These are phyloP conservation scores for Jaltomata sinuosa DNA, from an alignment of 257 asterid genomes.

Conservation along the genomic window DNA sequence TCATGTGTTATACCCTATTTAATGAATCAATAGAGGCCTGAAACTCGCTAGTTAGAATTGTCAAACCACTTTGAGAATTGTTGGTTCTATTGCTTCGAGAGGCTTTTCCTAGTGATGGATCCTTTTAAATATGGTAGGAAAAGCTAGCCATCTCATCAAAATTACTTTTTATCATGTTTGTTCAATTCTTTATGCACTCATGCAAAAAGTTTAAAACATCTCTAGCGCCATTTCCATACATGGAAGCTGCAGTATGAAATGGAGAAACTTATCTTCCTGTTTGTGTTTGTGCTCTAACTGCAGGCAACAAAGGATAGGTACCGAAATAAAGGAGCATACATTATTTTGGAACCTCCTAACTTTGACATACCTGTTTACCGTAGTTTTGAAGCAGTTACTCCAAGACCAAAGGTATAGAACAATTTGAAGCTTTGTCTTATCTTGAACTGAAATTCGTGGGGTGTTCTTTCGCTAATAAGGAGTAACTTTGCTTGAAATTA, in stretches of 20 bases:
- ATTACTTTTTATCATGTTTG: not conserved
- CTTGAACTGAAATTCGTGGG: not conserved
- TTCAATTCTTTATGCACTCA: not conserved
- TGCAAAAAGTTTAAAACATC: not conserved
- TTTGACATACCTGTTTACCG: constrained; percentile 62
- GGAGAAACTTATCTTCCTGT: constrained; percentile 7
- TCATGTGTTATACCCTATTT: not conserved
- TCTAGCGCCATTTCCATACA: not conserved
- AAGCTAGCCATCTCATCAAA: not conserved
- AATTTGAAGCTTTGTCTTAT: not conserved
- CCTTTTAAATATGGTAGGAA: not conserved
- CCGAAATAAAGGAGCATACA: constrained; percentile 85
- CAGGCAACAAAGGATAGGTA: constrained; percentile 90
- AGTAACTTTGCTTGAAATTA: not conserved
- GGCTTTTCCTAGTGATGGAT: not conserved
- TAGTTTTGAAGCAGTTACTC: constrained; percentile 84
- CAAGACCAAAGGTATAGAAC: constrained; percentile 72
- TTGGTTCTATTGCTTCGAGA: not conserved
- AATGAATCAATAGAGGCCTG: not conserved
- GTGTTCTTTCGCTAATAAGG: not conserved
- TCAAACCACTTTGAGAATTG: not conserved
- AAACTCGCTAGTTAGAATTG: not conserved
- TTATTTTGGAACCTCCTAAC: constrained; percentile 72
- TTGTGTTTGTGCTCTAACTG: constrained; percentile 5
- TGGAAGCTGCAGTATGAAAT: not conserved